Evolutionary conservation across 441 rosid genomes (phyloP), one percentile per base, ranked within the genome.

Genomic region (California macrophylla): DNA sequence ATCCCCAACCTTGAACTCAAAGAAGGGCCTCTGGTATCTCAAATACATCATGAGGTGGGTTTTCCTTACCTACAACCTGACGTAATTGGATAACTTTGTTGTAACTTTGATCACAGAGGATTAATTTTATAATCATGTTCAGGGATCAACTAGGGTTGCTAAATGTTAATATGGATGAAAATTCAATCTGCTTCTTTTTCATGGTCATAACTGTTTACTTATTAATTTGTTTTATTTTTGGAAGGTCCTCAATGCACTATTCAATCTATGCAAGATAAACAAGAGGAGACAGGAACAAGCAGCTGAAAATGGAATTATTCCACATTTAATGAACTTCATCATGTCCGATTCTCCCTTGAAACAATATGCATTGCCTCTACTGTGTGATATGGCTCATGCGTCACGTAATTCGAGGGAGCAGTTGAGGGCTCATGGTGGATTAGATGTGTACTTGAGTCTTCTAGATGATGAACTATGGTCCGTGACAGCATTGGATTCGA

Each of bases 261-360:
- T 93, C 85, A 93, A 93, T 77, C 85, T 93, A 64, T 93, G 98
- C 87, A 93, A 93, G 84, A 93, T 93, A 83, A 94, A 91, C 79
- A 94, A 94, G 83, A 89, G 97, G 86, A 86, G 98, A 69, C 98
- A 94, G 80, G 98, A 94, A 79, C 96, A 91, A 81, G 98, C 98
- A n/a, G 97, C 97, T 65, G 98, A 94, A 85, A 91, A 91, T 76
- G 98, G 98, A 83, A 90, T 94, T 60, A 91, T 94, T 77, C 97
- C 98, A 12, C 96, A 91, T 78, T 83, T 94, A 82, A 83, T 91
- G 97, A 85, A 89, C 76, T 83, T 94, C 71, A 81, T 94, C 28
- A 80, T 87, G 83, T 80, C n/a, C n/a, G n/a, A n/a, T n/a, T n/a
- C 97, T 75, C 90, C 91, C 56, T 75, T 94, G 77, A 94, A 89